These are phyloP conservation scores for Sporothrix variecibatus DNA, from an alignment of 2,329 filamentous ascomycete species.

Conservation along the genomic window DNA sequence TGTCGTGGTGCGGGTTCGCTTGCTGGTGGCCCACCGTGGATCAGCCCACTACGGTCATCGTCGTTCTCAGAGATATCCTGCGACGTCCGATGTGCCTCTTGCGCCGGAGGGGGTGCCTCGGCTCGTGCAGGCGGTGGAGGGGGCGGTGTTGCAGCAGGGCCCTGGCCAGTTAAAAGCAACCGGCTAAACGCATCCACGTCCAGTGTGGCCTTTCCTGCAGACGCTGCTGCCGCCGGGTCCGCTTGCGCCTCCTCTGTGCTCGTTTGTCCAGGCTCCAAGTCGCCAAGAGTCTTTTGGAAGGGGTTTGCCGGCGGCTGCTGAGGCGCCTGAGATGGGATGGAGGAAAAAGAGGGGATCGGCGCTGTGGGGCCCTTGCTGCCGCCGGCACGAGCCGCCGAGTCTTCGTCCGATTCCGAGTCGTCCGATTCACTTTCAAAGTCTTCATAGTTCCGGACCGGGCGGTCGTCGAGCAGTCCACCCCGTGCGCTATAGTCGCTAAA, in stretches of 20 bases:
- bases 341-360: neutral
- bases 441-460: constrained; percentile 32
- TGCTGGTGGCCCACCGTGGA: constrained; percentile 20
- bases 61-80: constrained; percentile 59
- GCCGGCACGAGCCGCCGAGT: constrained; percentile 39
- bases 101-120: constrained; percentile 41
- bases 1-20: constrained; percentile 26
- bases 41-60: constrained; percentile 45
- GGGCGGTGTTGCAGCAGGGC: constrained; percentile 41
- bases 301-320: constrained; percentile 47
- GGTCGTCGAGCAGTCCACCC: constrained; percentile 20
- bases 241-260: constrained; percentile 31
- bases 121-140: constrained; percentile 33
- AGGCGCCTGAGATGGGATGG: constrained; percentile 32
- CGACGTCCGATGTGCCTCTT: constrained; percentile 59
- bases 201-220: constrained; percentile 52
- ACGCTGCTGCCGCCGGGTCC: constrained; percentile 33
- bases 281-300: constrained; percentile 58
- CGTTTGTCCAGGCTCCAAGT: constrained; percentile 46
- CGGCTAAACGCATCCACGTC: constrained; percentile 79
- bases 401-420: constrained; percentile 28
- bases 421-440: constrained; percentile 37
- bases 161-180: constrained; percentile 71
- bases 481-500: constrained; percentile 8
- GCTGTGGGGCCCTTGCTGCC: neutral